A percentile compares a stretch with the other conserved stretches of the same genome.
Conservation (phyloP, 176 grass and related monocot genomes). For the Zoysia pacifica region DNA sequence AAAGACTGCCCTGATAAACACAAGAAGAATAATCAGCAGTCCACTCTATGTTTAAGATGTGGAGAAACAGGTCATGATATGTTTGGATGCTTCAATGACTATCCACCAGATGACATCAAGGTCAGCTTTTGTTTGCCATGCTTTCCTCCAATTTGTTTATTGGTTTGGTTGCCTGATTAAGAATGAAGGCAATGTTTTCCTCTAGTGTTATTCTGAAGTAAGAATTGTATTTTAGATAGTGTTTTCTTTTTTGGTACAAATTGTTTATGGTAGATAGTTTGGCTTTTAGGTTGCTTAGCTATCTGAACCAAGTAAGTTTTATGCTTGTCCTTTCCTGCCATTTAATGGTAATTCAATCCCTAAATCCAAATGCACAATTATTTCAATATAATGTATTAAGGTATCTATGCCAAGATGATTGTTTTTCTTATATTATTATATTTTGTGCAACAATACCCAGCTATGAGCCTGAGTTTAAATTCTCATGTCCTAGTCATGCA, state of each 20-base stretch:
- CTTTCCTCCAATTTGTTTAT: not conserved
- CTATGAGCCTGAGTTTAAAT: constrained; percentile 17
- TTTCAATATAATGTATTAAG: constrained; percentile 6
- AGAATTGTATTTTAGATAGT: constrained; percentile 12
- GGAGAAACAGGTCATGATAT: constrained; percentile 81
- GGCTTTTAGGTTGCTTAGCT: not conserved
- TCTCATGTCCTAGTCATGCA: not conserved
- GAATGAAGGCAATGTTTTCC: not conserved
- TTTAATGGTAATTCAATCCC: not conserved
- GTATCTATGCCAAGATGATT: not conserved
- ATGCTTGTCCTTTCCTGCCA: not conserved
- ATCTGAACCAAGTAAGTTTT: not conserved
- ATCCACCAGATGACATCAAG: constrained; percentile 73
- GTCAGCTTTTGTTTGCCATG: constrained; percentile 39
- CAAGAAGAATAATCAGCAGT: constrained; percentile 56
- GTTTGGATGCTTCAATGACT: constrained; percentile 75
- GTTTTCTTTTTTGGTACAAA: not conserved
- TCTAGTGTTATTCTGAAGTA: not conserved
- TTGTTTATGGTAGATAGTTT: constrained; percentile 14
- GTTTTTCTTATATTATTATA: constrained; percentile 6
- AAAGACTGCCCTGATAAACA: constrained; percentile 92
- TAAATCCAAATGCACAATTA: not conserved
- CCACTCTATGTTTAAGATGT: constrained; percentile 75
- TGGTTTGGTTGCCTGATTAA: constrained; percentile 7
- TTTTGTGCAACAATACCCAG: constrained; percentile 25